Evolutionary conservation across 2,329 filamentous ascomycete species (phyloP), one percentile per base, ranked within the genome.

Genomic region (Cladophialophora psammophila): DNA sequence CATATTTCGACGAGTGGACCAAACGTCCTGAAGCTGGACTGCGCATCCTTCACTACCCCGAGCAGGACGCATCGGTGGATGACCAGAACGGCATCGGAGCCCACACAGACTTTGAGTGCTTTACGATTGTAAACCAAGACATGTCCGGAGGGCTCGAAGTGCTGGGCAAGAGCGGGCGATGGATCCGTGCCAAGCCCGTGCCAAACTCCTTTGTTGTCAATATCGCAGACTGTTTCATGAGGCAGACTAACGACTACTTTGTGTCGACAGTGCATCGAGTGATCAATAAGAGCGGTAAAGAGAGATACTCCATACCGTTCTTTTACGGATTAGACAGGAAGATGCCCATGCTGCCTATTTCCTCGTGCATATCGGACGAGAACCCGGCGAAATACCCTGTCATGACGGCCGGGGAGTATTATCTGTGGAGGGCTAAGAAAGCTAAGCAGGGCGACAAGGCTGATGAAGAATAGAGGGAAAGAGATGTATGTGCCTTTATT

Each of bases 61-160:
- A 74, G 20, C 77, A 78, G 35, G 55, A 75, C 4, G 62, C 68
- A 13, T 56, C 69, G 40, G 63, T 65, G 15, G 72, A 74, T 34
- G 75, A 82, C 32, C 74, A 77, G 6, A 76, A 80, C 63, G 80
- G 80, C 3, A 79, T 80, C 36, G 78, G 78, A 12, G 78, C 83
- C 0, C 83, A 85, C 63, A 84, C 83, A 2, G 83, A 84, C 65
- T 81, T 83, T 35, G 79, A 82, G 55, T 82, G 81, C 63, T 81
- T 84, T 64, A 85, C 82, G 0, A 82, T 83, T 62, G 76, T 85
- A 1, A 78, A 80, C 10, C 82, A 84, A 57, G 82, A 83, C 57
- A 64, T 75, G 4, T 74, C 73, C 0, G 81, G 81, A 0, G 81
- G 82, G 0, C 73, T 84, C 4, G 80, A 84, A 65, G 81, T 84